Conservation (phyloP, 257 asterid genomes). For the Ballota nigra region DNA sequence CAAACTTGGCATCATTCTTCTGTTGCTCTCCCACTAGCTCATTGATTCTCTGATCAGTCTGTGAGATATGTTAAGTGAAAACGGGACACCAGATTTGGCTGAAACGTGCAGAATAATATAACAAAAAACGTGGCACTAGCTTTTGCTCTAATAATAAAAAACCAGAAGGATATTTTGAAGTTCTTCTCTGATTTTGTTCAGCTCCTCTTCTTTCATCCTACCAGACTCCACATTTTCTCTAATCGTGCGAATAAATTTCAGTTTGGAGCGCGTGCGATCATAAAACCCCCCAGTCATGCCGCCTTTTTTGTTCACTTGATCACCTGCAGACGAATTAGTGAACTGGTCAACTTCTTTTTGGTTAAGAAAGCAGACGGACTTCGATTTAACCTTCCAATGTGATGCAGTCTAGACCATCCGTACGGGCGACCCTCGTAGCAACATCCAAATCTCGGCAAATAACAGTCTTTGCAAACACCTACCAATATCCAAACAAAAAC, state of each 20-base stretch:
- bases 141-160: too few relatives aligned
- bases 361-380: conserved; percentile 20
- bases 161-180: conserved; percentile 90
- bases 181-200: conserved; percentile 50
- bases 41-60: conserved; percentile 83
- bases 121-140: too few relatives aligned
- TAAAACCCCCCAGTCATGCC: conserved; percentile 99
- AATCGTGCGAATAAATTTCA: conserved; percentile 74
- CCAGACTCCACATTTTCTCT: conserved; percentile 52
- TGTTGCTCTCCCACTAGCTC: conserved; percentile 95
- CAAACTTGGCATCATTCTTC: conserved; percentile 90
- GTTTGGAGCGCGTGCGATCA: conserved; percentile 82
- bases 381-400: conserved; percentile 75
- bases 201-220: conserved; percentile 54
- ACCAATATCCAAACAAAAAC: conserved; percentile 16
- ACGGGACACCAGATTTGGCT: conserved; percentile 28
- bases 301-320: conserved; percentile 98
- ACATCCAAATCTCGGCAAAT: conserved; percentile 94
- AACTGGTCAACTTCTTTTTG: conserved; percentile 15
- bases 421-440: conserved; percentile 90
- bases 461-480: conserved; percentile 94
- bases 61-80: conserved; percentile 68
- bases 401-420: conserved; percentile 88
- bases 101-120: conserved; percentile 18
- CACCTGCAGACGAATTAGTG: conserved; percentile 53